Percentiles rank a stretch among this genome's conserved stretches.
Conservation (phyloP, 192 early-diverging fungal species). For the Phlyctochytrium arcticum region DNA sequence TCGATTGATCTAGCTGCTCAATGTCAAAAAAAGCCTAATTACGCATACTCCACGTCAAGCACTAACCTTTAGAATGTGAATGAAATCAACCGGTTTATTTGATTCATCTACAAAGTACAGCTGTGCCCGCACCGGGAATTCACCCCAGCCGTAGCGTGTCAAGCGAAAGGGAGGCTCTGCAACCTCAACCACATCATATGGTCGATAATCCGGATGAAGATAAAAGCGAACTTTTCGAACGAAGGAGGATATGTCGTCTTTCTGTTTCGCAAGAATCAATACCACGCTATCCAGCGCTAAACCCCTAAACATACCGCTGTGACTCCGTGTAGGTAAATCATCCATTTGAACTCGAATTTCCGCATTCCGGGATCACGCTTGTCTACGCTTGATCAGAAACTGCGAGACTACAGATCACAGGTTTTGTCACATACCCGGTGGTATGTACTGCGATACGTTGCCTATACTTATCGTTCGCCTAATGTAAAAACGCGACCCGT, state of each 20-base stretch:
- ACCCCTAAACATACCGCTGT: constrained; percentile 19
- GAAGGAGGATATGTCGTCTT: constrained; percentile 55
- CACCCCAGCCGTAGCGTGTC: constrained; percentile 91
- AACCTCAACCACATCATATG: constrained; percentile 84
- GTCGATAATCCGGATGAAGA: constrained; percentile 85
- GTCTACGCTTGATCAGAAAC: constrained; percentile 49
- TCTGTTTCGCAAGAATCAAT: too few relatives aligned
- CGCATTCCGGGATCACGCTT: constrained; percentile 21
- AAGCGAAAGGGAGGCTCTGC: constrained; percentile 72
- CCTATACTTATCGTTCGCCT: constrained; percentile 31
- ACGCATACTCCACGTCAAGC: background rate
- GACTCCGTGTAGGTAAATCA: constrained; percentile 76
- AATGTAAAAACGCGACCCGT: constrained; percentile 51
- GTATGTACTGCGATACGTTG: constrained; percentile 32
- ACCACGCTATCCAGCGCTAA: too few relatives aligned
- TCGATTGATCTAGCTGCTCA: constrained; percentile 63
- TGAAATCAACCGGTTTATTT: constrained; percentile 82
- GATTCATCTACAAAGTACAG: constrained; percentile 75
- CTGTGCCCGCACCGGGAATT: constrained; percentile 81
- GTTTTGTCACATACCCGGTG: background rate
- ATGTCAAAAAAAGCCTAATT: background rate
- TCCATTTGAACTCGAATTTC: constrained; percentile 67
- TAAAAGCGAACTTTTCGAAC: constrained; percentile 78
- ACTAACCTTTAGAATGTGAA: constrained; percentile 70
- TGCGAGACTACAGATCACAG: too few relatives aligned